Percentiles rank a stretch among this genome's conserved stretches.
phyloP scores from a whole-genome alignment of 2,329 filamentous ascomycete genomes.

The Aspergillus ruber region DNA sequence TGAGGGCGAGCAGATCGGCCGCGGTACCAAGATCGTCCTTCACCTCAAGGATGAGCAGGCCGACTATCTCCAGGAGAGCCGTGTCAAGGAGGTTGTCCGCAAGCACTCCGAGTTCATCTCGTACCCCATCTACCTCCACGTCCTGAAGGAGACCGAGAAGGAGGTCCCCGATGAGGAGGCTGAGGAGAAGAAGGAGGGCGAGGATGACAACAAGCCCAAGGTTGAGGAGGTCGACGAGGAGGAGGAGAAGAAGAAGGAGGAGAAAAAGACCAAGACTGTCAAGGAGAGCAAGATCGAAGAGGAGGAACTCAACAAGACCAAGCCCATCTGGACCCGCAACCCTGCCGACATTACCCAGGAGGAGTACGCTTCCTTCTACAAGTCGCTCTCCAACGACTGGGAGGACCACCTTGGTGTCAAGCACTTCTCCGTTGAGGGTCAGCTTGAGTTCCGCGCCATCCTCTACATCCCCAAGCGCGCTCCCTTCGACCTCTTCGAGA shows the following conservation, averaged over 20 bases:
- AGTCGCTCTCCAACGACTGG: conserved; percentile 99
- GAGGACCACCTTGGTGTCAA: conserved; percentile 99
- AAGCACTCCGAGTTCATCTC: conserved; percentile 99
- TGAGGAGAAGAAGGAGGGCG: conserved; percentile 65
- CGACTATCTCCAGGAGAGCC: conserved; percentile 97
- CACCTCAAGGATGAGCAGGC: conserved; percentile 99
- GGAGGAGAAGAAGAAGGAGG: conserved; percentile 84
- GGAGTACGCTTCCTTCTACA: conserved; percentile 99
- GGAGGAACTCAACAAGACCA: conserved; percentile 99
- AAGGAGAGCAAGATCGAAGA: conserved; percentile 99
- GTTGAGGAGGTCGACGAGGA: conserved; percentile 89
- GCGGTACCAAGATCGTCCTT: conserved; percentile 95
- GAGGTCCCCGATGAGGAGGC: conserved; percentile 96
- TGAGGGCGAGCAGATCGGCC: conserved; percentile 82
- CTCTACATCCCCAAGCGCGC: conserved; percentile 99
- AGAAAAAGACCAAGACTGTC: conserved; percentile 98
- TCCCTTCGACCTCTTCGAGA: conserved; percentile 99
- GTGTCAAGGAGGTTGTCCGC: conserved; percentile 99
- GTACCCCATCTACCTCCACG: conserved; percentile 99
- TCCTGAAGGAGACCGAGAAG: conserved; percentile 97
- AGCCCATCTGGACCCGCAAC: conserved; percentile 99
- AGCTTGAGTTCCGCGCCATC: conserved; percentile 99
- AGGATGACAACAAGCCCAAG: conserved; percentile 90
- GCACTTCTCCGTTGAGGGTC: conserved; percentile 99
- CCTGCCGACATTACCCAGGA: conserved; percentile 89